A percentile compares a stretch with the other conserved stretches of the same genome.
phyloP scores from a whole-genome alignment of 1,139 yeast species.

The Sugiyamaella neomexicana region DNA sequence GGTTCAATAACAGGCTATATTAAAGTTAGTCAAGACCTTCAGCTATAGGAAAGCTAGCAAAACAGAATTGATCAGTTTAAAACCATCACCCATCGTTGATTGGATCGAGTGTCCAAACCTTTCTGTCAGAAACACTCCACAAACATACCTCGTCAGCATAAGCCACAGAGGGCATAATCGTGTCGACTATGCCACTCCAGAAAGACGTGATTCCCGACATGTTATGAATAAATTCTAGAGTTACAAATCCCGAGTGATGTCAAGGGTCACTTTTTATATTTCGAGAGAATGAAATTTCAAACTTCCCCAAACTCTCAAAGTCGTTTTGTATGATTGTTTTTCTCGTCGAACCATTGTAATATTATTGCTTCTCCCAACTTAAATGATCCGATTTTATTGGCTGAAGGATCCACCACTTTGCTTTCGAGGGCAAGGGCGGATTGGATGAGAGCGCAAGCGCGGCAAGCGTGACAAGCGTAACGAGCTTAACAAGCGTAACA shows the following conservation, averaged over 20 bases:
- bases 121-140: no score
- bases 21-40: neutral
- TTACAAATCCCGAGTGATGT: neutral
- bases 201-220: conserved; percentile 60
- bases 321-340: conserved; percentile 7
- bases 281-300: conserved; percentile 14
- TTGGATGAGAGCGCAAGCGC: conserved; percentile 1
- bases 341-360: conserved; percentile 16
- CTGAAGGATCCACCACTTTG: conserved; percentile 4
- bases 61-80: no score
- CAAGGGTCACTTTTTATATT: neutral
- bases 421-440: neutral
- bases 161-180: conserved; percentile 76
- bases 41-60: no score
- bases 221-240: conserved; percentile 17
- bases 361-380: conserved; percentile 14
- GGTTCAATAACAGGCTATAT: neutral
- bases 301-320: conserved; percentile 12
- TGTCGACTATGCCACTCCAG: conserved; percentile 70
- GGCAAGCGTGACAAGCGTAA: neutral
- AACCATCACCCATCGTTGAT: neutral
- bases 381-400: conserved; percentile 12
- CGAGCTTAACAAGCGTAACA: no score
- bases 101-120: neutral
- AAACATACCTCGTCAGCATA: conserved; percentile 66